These are phyloP conservation scores for Blastobotrys attinorum DNA, from an alignment of 805 yeast genomes.

Conservation along the genomic window DNA sequence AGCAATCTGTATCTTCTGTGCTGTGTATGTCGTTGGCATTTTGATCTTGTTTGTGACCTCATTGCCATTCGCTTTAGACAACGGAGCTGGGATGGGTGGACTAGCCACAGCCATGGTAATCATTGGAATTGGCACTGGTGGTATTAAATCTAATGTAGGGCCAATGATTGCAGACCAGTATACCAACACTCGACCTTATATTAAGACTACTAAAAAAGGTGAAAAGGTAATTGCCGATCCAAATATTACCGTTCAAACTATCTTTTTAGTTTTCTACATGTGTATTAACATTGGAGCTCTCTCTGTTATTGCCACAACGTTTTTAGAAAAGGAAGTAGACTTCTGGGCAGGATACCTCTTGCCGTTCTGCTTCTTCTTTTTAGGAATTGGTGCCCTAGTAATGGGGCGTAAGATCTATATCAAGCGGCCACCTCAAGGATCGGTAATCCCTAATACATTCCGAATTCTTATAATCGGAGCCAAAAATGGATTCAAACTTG, in stretches of 20 bases:
- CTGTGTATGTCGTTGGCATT: constrained; percentile 53
- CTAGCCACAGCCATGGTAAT: constrained; percentile 46
- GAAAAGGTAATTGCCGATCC: constrained; percentile 65
- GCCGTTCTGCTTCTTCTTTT: constrained; percentile 60
- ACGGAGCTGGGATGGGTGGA: constrained; percentile 54
- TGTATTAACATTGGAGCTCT: constrained; percentile 71
- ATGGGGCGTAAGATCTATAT: constrained; percentile 48
- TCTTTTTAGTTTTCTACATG: constrained; percentile 69
- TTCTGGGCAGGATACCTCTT: constrained; percentile 59
- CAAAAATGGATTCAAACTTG: constrained; percentile 42
- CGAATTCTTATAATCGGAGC: constrained; percentile 36
- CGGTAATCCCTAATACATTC: constrained; percentile 50
- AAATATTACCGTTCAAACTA: constrained; percentile 59
- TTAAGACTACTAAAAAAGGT: constrained; percentile 52
- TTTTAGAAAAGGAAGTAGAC: constrained; percentile 56
- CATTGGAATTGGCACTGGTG: constrained; percentile 74
- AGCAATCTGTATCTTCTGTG: constrained; percentile 55
- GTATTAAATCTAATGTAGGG: constrained; percentile 70
- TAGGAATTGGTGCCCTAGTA: constrained; percentile 47
- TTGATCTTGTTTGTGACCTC: constrained; percentile 62
- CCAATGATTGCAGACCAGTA: constrained; percentile 71
- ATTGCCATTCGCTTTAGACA: constrained; percentile 48
- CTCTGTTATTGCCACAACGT: constrained; percentile 69
- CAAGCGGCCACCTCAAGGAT: constrained; percentile 53
- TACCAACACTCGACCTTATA: constrained; percentile 51